These are phyloP conservation scores for Zygosaccharomyces rouxii DNA, from an alignment of 805 yeast species.

Conservation along the genomic window DNA sequence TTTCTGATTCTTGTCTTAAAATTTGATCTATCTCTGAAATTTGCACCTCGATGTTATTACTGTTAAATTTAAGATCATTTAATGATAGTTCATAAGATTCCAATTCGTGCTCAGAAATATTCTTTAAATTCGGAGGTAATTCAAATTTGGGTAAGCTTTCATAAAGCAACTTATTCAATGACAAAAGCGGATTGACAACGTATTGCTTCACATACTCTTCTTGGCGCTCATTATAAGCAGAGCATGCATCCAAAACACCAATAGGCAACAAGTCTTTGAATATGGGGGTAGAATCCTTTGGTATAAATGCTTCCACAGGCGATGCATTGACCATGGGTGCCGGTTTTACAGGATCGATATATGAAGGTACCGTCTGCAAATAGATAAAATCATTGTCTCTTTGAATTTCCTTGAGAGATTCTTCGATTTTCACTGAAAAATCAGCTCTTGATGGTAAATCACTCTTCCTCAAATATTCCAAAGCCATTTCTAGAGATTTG, in stretches of 20 bases:
- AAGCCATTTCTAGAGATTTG: conserved; percentile 39
- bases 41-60: conserved; percentile 38
- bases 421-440: conserved; percentile 43
- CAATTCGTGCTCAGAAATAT: conserved; percentile 49
- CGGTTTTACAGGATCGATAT: conserved; percentile 40
- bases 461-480: conserved; percentile 37
- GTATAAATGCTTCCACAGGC: conserved; percentile 37
- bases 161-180: conserved; percentile 43
- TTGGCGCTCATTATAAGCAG: conserved; percentile 64
- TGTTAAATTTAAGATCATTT: conserved; percentile 51
- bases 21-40: conserved; percentile 45
- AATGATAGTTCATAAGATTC: conserved; percentile 55
- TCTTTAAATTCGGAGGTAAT: conserved; percentile 61
- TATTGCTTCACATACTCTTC: conserved; percentile 47
- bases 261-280: conserved; percentile 66
- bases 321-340: conserved; percentile 54
- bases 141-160: conserved; percentile 44
- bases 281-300: conserved; percentile 33
- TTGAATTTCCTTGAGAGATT: conserved; percentile 51
- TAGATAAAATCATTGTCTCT: conserved; percentile 80
- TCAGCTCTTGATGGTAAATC: conserved; percentile 35
- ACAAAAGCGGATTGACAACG: conserved; percentile 44
- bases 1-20: conserved; percentile 48
- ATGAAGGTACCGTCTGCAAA: conserved; percentile 57
- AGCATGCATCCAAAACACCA: conserved; percentile 58